Evolutionary conservation across 768 basidiomycete species (phyloP), one percentile per base, ranked within the genome.

Genomic region (Hygrophorus russula): DNA sequence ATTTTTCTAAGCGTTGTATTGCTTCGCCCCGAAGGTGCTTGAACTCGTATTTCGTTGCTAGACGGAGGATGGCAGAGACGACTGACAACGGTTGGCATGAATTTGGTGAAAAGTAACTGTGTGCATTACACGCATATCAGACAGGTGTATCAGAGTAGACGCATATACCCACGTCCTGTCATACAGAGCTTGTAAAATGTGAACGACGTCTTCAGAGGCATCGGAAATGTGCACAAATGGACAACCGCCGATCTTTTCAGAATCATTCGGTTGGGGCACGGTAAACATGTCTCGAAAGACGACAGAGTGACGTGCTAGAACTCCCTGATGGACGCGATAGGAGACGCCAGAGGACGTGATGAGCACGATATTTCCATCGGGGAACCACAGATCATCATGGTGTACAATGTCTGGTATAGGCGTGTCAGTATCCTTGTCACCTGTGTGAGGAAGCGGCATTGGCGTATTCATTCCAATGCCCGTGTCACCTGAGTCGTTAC

Each of bases 271-370:
- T 36, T 51, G 52, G 5, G 52, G 51, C 3, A 53, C 33, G 5
- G 41, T 15, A 32, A 60, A 57, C 52, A 60, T 54, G 34, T 54
- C 53, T n/a, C 38, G 24, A 42, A 58, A 60, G 9, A 59, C 27
- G 0, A 42, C 35, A 2, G 55, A 58, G 13, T 56, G 46, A 5
- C 45, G 30, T 3, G 55, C 40, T 1, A 60, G 42, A 3, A 59
- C 32, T 5, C 33, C 18, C 6, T 51, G 42, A 38, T 56, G 53
- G 8, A 59, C 53, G 13, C 46, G 51, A 39, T 57, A 60, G n/a
- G n/a, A n/a, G 38, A 57, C 51, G 12, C 42, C 9, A 50, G 3
- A 3, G n/a, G 20, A 18, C 5, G 57, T 50, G 42, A 53, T 53
- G 5, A 58, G 17, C 5, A 58, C 40, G 40, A 58, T 36, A 34